These are phyloP conservation scores for Pseudocercospora fuligena DNA, from an alignment of 2,329 filamentous ascomycete genomes.

Conservation along the genomic window DNA sequence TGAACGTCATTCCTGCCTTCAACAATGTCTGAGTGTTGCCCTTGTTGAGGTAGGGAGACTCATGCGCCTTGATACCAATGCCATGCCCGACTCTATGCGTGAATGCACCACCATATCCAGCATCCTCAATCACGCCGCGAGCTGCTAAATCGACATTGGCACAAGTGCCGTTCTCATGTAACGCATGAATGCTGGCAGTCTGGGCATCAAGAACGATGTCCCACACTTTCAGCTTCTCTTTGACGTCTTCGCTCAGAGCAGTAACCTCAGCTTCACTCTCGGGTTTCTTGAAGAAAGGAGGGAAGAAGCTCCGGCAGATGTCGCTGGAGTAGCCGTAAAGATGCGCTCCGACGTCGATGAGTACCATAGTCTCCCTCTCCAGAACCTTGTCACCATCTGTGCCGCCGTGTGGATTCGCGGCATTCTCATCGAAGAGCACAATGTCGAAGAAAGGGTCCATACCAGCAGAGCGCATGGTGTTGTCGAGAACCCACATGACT, in stretches of 20 bases:
- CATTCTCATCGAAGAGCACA: slow-evolving; percentile 64
- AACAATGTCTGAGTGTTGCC: slow-evolving; percentile 58
- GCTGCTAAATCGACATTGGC: slow-evolving; percentile 67
- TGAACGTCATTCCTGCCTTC: slow-evolving; percentile 65
- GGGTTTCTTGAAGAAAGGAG: slow-evolving; percentile 40
- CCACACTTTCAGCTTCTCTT: slow-evolving; percentile 64
- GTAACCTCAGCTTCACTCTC: slow-evolving; percentile 41
- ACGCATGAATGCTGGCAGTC: slow-evolving; percentile 57
- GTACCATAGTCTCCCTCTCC: slow-evolving; percentile 60
- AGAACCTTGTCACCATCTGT: slow-evolving; percentile 57
- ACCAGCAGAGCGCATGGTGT: slow-evolving; percentile 58
- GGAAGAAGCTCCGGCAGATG: slow-evolving; percentile 65
- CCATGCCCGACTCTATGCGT: slow-evolving; percentile 68
- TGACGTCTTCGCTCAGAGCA: slow-evolving; percentile 26
- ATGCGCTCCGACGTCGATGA: slow-evolving; percentile 68
- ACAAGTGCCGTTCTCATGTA: slow-evolving; percentile 59
- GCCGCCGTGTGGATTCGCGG: slow-evolving; percentile 60
- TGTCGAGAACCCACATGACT: slow-evolving; percentile 61
- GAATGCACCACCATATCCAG: slow-evolving; percentile 64
- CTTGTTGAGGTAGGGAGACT: slow-evolving; percentile 68
- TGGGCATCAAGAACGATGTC: slow-evolving; percentile 67
- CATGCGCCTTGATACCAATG: slow-evolving; percentile 70
- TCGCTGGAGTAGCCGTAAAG: slow-evolving; percentile 67
- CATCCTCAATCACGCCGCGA: slow-evolving; percentile 60
- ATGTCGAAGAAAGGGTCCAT: slow-evolving; percentile 67